A percentile compares a stretch with the other conserved stretches of the same genome.
Conservation (phyloP, 1,284 basidiomycete species). For the Moesziomyces aphidis region DNA sequence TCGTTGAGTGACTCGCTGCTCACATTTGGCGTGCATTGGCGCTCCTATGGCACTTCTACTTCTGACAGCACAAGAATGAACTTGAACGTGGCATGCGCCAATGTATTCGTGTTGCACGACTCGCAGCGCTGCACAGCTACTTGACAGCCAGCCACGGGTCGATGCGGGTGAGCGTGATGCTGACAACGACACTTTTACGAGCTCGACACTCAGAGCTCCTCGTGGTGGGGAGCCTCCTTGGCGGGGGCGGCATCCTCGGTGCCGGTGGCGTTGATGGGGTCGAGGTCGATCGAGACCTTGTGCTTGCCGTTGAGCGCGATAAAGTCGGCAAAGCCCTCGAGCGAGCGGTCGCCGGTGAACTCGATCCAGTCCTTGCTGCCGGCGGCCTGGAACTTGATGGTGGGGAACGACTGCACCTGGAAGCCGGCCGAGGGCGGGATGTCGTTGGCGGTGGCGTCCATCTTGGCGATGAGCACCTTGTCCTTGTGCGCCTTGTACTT, state of each 20-base stretch:
- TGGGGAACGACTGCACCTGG: slow-evolving; percentile 84
- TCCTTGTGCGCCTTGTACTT: slow-evolving; percentile 83
- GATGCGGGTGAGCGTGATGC: background rate
- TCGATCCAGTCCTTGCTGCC: slow-evolving; percentile 87
- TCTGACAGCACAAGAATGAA: no score
- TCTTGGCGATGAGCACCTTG: slow-evolving; percentile 83
- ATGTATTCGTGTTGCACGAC: no score
- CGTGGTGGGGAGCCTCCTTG: slow-evolving; percentile 42
- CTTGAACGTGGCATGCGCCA: no score
- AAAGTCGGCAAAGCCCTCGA: slow-evolving; percentile 66
- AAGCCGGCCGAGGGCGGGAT: slow-evolving; percentile 87
- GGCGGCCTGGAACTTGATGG: slow-evolving; percentile 95
- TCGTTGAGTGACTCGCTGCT: no score
- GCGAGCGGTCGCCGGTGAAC: slow-evolving; percentile 66
- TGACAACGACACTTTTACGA: background rate
- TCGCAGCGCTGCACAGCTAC: no score
- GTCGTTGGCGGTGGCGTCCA: slow-evolving; percentile 97
- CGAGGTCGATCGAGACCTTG: slow-evolving; percentile 58
- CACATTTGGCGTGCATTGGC: no score
- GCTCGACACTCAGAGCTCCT: slow-evolving; percentile 34
- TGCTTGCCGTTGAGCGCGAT: slow-evolving; percentile 63
- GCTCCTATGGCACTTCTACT: no score
- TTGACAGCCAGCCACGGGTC: no score
- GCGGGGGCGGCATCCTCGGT: slow-evolving; percentile 27
- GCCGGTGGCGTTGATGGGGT: slow-evolving; percentile 43